Percentiles rank a stretch among this genome's conserved stretches.
Conservation (phyloP, 345 rosid species). For the Cochlearia excelsa region DNA sequence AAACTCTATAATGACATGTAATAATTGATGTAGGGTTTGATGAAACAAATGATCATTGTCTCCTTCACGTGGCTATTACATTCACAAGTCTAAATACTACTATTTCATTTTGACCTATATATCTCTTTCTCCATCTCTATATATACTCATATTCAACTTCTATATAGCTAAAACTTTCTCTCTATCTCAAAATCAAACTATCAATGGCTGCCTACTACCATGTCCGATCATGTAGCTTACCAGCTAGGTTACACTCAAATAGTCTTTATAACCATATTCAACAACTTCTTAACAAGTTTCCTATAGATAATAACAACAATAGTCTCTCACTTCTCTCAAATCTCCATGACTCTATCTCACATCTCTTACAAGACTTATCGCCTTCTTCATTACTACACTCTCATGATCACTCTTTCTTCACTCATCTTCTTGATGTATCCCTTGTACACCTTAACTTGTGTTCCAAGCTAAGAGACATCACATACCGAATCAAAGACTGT, state of each 20-base stretch:
- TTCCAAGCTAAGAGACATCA: constrained; percentile 46
- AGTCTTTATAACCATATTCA: constrained; percentile 28
- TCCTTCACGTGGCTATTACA: constrained; percentile 30
- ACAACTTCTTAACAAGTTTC: constrained; percentile 29
- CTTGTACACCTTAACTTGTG: constrained; percentile 47
- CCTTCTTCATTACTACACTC: constrained; percentile 29
- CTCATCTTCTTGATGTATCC: constrained; percentile 34
- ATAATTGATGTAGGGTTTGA: no score
- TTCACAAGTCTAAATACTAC: constrained; percentile 17
- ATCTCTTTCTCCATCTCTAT: not conserved
- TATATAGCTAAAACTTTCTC: constrained; percentile 3
- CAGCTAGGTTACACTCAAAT: constrained; percentile 49
- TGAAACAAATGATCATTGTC: constrained; percentile 9
- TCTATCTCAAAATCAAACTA: not conserved
- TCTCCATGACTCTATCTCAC: constrained; percentile 40
- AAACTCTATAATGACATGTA: no score
- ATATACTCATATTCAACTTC: not conserved
- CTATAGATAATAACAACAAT: not conserved
- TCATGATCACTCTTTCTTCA: constrained; percentile 29
- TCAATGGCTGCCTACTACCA: constrained; percentile 38
- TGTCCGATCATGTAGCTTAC: constrained; percentile 55
- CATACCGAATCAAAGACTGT: constrained; percentile 41
- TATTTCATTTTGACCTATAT: not conserved
- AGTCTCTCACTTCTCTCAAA: constrained; percentile 42
- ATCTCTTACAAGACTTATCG: constrained; percentile 37